Conservation (phyloP, 139 green algal genomes). For the Chlorella sorokiniana region DNA sequence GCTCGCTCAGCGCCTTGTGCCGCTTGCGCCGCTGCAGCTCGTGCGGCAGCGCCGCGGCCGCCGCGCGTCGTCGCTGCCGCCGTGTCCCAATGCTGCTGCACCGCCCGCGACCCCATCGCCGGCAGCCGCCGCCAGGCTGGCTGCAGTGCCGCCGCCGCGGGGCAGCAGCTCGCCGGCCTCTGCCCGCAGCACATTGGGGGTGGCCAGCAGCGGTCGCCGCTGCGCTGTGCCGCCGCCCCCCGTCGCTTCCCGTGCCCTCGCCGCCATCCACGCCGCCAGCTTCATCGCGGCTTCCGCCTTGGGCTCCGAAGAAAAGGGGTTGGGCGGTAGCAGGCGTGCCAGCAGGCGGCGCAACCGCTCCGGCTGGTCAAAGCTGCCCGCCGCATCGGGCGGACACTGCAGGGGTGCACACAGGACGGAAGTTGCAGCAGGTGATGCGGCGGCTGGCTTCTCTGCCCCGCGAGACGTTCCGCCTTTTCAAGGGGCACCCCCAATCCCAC, state of each 20-base stretch:
- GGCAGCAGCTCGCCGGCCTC: too few species aligned
- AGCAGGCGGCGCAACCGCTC: slow-evolving; percentile 21
- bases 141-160: too few species aligned
- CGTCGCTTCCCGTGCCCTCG: not conserved
- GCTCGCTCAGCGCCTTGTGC: slow-evolving; percentile 22
- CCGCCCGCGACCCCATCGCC: not conserved
- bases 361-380: not conserved
- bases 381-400: too few species aligned
- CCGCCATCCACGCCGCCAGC: slow-evolving; percentile 21
- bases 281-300: slow-evolving; percentile 19
- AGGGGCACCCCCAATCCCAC: too few species aligned
- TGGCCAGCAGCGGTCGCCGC: not conserved
- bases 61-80: not conserved
- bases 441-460: too few species aligned
- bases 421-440: not conserved
- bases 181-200: not conserved
- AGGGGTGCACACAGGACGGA: too few species aligned
- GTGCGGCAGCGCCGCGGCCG: not conserved
- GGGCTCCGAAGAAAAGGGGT: slow-evolving; percentile 15
- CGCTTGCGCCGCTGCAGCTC: slow-evolving; percentile 15
- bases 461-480: too few species aligned
- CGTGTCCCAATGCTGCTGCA: not conserved
- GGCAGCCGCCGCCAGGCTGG: not conserved
- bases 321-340: slow-evolving; percentile 23
- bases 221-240: not conserved